Conservation (phyloP, 345 rosid genomes). For the Gossypium mustelinum region DNA sequence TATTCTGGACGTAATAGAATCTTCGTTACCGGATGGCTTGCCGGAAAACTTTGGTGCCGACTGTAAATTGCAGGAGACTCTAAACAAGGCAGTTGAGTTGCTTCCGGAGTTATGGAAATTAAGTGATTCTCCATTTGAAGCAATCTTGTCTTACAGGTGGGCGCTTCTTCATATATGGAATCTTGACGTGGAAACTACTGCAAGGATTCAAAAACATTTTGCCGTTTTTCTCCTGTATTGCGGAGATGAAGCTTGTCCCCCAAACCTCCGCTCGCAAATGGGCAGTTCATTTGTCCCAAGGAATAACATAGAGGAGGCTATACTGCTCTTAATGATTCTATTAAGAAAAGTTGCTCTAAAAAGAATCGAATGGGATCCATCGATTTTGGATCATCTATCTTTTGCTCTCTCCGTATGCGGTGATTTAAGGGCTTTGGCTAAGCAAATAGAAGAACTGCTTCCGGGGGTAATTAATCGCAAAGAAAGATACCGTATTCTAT, state of each 20-base stretch:
- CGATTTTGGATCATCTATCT: slow-evolving; percentile 70
- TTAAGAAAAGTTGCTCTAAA: slow-evolving; percentile 53
- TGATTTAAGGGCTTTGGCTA: slow-evolving; percentile 51
- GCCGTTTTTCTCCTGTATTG: slow-evolving; percentile 67
- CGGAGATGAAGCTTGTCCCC: slow-evolving; percentile 78
- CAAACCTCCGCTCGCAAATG: slow-evolving; percentile 63
- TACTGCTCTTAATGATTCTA: slow-evolving; percentile 69
- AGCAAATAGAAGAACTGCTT: slow-evolving; percentile 56
- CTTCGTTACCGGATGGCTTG: slow-evolving; percentile 66
- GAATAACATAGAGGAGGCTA: slow-evolving; percentile 76
- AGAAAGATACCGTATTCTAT: slow-evolving; percentile 48
- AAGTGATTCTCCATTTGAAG: slow-evolving; percentile 55
- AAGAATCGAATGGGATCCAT: slow-evolving; percentile 65
- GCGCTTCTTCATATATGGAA: slow-evolving; percentile 72
- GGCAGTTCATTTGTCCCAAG: slow-evolving; percentile 64
- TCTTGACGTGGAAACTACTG: slow-evolving; percentile 51
- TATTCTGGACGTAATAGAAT: slow-evolving; percentile 72
- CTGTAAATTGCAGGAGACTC: slow-evolving; percentile 70
- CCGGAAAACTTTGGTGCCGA: slow-evolving; percentile 67
- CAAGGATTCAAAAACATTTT: slow-evolving; percentile 70
- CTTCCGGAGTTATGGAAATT: slow-evolving; percentile 84
- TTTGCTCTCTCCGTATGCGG: slow-evolving; percentile 69
- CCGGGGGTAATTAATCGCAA: slow-evolving; percentile 52
- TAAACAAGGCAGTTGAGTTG: slow-evolving; percentile 67
- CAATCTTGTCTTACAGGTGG: slow-evolving; percentile 59